These are phyloP conservation scores for Fusarium tjaetaba DNA, from an alignment of 2,329 filamentous ascomycete species.

Conservation along the genomic window DNA sequence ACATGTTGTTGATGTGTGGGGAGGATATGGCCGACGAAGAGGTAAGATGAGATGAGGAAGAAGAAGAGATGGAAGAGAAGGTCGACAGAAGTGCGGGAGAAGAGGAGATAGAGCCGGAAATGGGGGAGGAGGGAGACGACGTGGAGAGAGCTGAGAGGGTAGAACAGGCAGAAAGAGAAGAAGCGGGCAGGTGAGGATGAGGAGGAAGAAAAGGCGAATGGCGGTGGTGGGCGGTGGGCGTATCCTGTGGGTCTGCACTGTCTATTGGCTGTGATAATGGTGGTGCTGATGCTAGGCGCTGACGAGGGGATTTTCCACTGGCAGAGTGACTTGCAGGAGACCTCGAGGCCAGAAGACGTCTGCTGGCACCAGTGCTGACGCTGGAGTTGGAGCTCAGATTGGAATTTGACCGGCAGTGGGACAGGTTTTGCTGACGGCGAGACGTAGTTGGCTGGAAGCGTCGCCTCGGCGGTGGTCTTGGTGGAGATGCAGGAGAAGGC, in stretches of 20 bases:
- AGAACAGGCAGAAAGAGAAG: slow-evolving; percentile 39
- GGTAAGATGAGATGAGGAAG: slow-evolving; percentile 33
- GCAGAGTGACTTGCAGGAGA: slow-evolving; percentile 36
- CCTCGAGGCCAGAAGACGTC: slow-evolving; percentile 34
- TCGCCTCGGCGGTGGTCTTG: slow-evolving; percentile 33
- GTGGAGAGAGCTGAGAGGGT: slow-evolving; percentile 33
- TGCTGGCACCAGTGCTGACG: slow-evolving; percentile 23
- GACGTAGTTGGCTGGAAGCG: slow-evolving; percentile 42
- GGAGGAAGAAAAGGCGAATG: slow-evolving; percentile 46
- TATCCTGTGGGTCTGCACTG: slow-evolving; percentile 33
- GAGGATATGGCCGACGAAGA: slow-evolving; percentile 31
- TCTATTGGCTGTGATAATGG: slow-evolving; percentile 23
- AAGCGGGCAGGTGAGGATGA: slow-evolving; percentile 42
- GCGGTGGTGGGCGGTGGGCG: slow-evolving; percentile 39
- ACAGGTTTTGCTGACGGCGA: slow-evolving; percentile 40
- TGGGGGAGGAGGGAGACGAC: slow-evolving; percentile 35
- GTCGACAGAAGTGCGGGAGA: slow-evolving; percentile 33
- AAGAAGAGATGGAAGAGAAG: slow-evolving; percentile 29
- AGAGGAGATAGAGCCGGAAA: slow-evolving; percentile 31
- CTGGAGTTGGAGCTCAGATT: slow-evolving; percentile 25
- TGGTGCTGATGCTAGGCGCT: slow-evolving; percentile 34
- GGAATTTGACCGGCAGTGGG: slow-evolving; percentile 41
- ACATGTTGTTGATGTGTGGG: slow-evolving; percentile 49
- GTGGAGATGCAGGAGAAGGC: slow-evolving; percentile 30
- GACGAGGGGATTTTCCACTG: slow-evolving; percentile 41